phyloP scores from a whole-genome alignment of 208 protist species.

The Tetramitus jugosus region DNA sequence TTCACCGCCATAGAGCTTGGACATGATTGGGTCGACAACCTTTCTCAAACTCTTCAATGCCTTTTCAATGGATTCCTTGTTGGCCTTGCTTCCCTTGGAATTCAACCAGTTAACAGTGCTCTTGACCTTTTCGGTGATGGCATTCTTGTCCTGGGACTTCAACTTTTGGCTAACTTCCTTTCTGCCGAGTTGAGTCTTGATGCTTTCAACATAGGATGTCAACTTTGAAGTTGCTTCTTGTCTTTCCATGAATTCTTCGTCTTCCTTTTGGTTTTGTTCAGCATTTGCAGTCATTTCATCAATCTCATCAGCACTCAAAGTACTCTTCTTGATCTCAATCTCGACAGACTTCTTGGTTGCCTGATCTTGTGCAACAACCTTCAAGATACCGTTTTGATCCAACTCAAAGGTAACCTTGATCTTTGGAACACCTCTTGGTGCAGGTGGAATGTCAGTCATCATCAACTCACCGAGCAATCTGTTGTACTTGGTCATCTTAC shows the following conservation, averaged over 20 bases:
- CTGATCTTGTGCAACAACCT: constrained; percentile 77
- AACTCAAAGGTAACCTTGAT: constrained; percentile 78
- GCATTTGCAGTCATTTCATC: constrained; percentile 88
- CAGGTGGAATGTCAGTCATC: constrained; percentile 74
- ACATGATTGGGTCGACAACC: constrained; percentile 86
- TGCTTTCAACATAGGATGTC: constrained; percentile 62
- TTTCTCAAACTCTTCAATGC: constrained; percentile 76
- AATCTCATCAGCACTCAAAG: constrained; percentile 84
- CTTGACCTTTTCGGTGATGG: constrained; percentile 68
- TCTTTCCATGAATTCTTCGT: constrained; percentile 61
- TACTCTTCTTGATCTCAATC: constrained; percentile 86
- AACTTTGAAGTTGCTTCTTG: constrained; percentile 82
- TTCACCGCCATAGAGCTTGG: constrained; percentile 57
- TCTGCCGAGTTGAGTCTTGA: constrained; percentile 47
- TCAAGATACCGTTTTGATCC: constrained; percentile 80
- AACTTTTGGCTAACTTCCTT: constrained; percentile 26
- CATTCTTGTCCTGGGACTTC: constrained; percentile 53
- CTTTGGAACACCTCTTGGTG: constrained; percentile 74
- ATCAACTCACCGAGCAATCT: constrained; percentile 86
- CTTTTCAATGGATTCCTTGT: constrained; percentile 82
- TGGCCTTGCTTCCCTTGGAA: constrained; percentile 56
- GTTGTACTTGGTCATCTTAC: constrained; percentile 89
- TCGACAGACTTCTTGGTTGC: constrained; percentile 53
- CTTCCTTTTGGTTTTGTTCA: constrained; percentile 79
- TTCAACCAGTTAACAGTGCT: constrained; percentile 89